Evolutionary conservation across 2,329 filamentous ascomycete species (phyloP), one percentile per base, ranked within the genome.

Genomic region (Stemphylium lycopersici): DNA sequence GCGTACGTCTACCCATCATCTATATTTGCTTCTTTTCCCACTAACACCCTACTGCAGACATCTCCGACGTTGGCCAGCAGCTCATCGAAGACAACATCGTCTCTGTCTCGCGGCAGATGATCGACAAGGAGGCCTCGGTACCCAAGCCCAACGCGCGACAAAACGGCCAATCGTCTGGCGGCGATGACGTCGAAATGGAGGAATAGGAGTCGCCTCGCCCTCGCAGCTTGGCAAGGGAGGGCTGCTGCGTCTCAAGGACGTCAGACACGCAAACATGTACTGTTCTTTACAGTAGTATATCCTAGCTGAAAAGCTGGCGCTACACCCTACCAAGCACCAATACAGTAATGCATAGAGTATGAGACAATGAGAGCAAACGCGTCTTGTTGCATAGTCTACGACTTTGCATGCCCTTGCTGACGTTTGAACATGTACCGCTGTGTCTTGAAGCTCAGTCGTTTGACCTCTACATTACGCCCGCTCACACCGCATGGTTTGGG

Each of bases 21-120:
- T 11, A 3, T 32, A 11, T 4, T 6, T 8, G 8, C 24, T 26
- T 3, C 20, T 22, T 39, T 18, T 20, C 4, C 4, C 16, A 24
- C 68, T 74, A 55, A 74, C 55, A 13, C 31, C 0, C 38, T 4
- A 18, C 10, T 52, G 41, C 62, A 85, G 83, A 99, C 76, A 84
- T 99, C 73, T 93, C 97, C 78, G 92, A 96, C 67, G 91, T 99
- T 41, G 95, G 95, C 50, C 93, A 97, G 78, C 88, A 96, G 75
- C 84, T 98, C 62, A 98, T 99, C 70, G 96, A 99, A 80, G 95
- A 99, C 84, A 99, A 99, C 79, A 99, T 99, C 62, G 95, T 99
- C 11, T 91, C 92, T 3, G 93, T 99, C n/a, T 96, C 92, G 62
- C 85, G 93, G 75, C 95, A 98, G 78, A 97, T 99, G 93, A 98